A percentile compares a stretch with the other conserved stretches of the same genome.
These are phyloP conservation scores for Marasmius fiardii DNA, from an alignment of 1,284 basidiomycete genomes.

Conservation along the genomic window DNA sequence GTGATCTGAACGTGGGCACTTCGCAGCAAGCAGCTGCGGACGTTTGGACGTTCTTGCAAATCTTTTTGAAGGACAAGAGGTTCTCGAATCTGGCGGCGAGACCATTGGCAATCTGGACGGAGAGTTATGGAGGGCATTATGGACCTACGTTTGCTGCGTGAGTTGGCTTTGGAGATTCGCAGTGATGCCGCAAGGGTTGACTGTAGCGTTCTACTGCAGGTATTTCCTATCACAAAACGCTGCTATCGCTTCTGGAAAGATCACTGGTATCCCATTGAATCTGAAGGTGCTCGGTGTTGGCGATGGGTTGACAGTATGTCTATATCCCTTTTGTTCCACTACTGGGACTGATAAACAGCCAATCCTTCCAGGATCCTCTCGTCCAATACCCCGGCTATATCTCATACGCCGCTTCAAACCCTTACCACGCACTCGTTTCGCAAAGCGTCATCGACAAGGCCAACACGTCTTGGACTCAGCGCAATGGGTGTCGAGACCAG, in stretches of 20 bases:
- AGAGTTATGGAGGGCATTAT: conserved; percentile 65
- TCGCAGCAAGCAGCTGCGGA: conserved; percentile 53
- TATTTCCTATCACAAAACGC: conserved; percentile 61
- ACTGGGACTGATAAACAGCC: too few relatives aligned
- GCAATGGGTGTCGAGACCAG: conserved; percentile 47
- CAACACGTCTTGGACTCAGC: conserved; percentile 40
- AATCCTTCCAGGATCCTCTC: conserved; percentile 38
- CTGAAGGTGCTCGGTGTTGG: conserved; percentile 62
- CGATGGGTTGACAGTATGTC: conserved; percentile 46
- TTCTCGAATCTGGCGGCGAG: conserved; percentile 50
- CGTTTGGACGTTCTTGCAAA: conserved; percentile 64
- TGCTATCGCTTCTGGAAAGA: conserved; percentile 48
- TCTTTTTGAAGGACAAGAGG: conserved; percentile 56
- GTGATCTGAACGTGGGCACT: conserved; percentile 45
- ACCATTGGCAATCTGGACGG: conserved; percentile 60
- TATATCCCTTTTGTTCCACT: too few relatives aligned
- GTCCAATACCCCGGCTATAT: conserved; percentile 57
- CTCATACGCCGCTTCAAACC: conserved; percentile 48
- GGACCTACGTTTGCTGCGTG: conserved; percentile 60
- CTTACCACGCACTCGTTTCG: conserved; percentile 52
- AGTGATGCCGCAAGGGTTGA: not conserved
- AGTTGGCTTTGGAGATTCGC: conserved; percentile 13
- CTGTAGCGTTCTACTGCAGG: conserved; percentile 20
- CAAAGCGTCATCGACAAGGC: conserved; percentile 34
- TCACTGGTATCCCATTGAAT: conserved; percentile 50